phyloP scores from a whole-genome alignment of 805 yeast genomes.

The Lipomyces yamanashiensis region DNA sequence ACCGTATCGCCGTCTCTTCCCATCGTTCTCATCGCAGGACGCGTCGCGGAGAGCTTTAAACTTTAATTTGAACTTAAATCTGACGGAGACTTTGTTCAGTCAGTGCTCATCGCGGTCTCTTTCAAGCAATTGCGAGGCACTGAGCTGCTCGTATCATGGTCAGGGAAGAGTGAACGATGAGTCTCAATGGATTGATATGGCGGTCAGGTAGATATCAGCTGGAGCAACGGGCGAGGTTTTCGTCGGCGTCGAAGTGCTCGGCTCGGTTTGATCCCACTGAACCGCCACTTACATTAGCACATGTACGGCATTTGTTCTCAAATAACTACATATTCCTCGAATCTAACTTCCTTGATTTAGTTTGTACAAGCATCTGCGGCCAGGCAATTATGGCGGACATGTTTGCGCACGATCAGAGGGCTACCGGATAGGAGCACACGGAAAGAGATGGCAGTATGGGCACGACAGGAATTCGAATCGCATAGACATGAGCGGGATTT shows the following conservation, averaged over 20 bases:
- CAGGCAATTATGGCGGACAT: slow-evolving; percentile 21
- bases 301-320: slow-evolving; percentile 7
- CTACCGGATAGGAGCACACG: slow-evolving; percentile 11
- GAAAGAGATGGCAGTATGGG: slow-evolving; percentile 18
- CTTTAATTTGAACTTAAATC: not conserved
- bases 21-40: not conserved
- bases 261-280: slow-evolving; percentile 8
- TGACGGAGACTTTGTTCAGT: not conserved
- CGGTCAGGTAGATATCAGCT: not conserved
- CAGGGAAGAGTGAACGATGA: not conserved
- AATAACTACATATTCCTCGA: not conserved
- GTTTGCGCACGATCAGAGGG: slow-evolving; percentile 16
- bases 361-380: slow-evolving; percentile 26
- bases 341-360: not conserved
- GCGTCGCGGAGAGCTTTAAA: slow-evolving; percentile 2
- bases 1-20: not conserved
- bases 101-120: not conserved
- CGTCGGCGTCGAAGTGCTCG: not conserved
- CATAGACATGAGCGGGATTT: slow-evolving; percentile 26
- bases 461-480: slow-evolving; percentile 20
- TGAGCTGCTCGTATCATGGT: too few relatives aligned
- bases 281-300: slow-evolving; percentile 23
- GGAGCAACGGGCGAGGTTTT: not conserved
- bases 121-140: too few relatives aligned
- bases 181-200: not conserved